Base-by-base conservation (phyloP, 1,284 basidiomycete genomes). In the Ustilago sp. region DNA sequence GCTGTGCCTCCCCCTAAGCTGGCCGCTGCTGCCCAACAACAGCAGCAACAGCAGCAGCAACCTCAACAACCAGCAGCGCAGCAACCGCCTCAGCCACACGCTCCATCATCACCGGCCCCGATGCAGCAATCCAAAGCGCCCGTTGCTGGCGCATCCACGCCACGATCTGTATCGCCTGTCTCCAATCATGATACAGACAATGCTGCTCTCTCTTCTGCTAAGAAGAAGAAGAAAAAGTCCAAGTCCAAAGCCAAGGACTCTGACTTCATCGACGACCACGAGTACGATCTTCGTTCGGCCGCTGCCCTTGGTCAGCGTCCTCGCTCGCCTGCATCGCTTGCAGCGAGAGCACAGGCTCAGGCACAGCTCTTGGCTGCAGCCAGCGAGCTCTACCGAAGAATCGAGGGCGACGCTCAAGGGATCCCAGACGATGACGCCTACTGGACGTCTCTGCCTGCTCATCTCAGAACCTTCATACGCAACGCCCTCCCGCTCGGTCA, bases 361-460 rank as follows among this genome's bases (percentile, higher is more conserved):
- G 80, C 83, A 0, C 83, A 85, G 64, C 77, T 85, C 28, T 52
- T 85, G 48, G 79, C 81, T 36, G 83, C 84, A 12, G 84, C 84
- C 19, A 83, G 81, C 58, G 84, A 85, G 47, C 74, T 85, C 17
- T 85, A 85, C 55, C 76, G 83, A n/a, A 74, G 84, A 39, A 84
- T 85, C 62, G 83, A 84, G 58, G 79, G 80, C 38, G 84, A 85
- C 51, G 82, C 84, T 7, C 75, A 80, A 38, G 82, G 83, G 12
- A 80, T 85, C 31, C 81, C 80, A 32, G 87, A 88, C 62, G 89
- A 90, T 70, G 89, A 90, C 72, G 88, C 89, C 7, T 90, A 90
- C 83, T 90, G 89, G 89, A 88, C 89, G 5, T 89, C 88, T 13
- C 83, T 90, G 3, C 89, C 89, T 0, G 86, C 88, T 11, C 89